Percentiles rank a stretch among this genome's conserved stretches.
Conservation (phyloP, 208 protist genomes). For the Novymonas esmeraldas region DNA sequence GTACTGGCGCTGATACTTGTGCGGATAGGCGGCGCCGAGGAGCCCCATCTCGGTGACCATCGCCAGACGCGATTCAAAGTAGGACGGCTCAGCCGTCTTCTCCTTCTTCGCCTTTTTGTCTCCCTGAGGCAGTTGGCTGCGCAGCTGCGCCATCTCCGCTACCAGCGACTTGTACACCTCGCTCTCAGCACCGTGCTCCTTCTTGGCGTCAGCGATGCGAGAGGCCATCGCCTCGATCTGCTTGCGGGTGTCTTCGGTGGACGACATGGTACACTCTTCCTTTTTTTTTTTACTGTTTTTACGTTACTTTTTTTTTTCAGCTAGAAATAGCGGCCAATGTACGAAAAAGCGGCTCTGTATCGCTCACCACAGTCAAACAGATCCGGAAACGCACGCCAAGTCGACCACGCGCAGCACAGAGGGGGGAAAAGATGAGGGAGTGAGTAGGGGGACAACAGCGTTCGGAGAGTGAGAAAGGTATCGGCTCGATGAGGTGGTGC, state of each 20-base stretch:
- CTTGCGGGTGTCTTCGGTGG: conserved; percentile 52
- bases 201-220: conserved; percentile 75
- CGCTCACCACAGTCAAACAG: too few relatives aligned
- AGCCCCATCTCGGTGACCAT: conserved; percentile 90
- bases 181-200: conserved; percentile 54
- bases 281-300: not conserved
- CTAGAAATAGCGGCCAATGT: not conserved
- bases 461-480: too few relatives aligned
- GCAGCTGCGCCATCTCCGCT: conserved; percentile 75
- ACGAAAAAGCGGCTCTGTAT: not conserved
- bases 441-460: too few relatives aligned
- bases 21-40: conserved; percentile 95
- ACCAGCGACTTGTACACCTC: conserved; percentile 78
- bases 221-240: conserved; percentile 77
- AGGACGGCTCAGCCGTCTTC: conserved; percentile 64
- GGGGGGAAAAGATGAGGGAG: too few relatives aligned
- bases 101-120: conserved; percentile 53
- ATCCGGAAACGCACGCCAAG: too few relatives aligned
- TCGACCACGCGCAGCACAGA: too few relatives aligned
- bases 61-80: conserved; percentile 86
- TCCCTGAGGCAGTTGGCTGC: conserved; percentile 44
- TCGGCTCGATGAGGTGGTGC: too few relatives aligned
- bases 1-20: conserved; percentile 95
- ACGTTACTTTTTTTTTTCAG: not conserved
- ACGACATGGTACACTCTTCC: conserved; percentile 35